Percentiles rank a stretch among this genome's conserved stretches.
Evolutionary conservation across 495 filamentous ascomycete genomes (phyloP).

Genomic region (Immersiella caudata): DNA sequence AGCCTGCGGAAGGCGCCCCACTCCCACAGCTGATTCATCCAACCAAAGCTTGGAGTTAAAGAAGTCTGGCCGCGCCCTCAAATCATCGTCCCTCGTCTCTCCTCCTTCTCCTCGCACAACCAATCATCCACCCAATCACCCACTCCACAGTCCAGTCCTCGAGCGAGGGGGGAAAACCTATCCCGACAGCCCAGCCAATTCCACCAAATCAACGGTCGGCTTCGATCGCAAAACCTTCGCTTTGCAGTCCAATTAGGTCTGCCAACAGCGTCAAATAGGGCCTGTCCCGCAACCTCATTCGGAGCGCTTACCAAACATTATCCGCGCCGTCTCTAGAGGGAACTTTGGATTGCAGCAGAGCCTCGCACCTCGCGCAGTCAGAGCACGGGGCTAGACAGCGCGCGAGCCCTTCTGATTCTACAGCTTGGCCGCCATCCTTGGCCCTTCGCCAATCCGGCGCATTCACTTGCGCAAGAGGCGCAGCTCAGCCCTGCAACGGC

Average conservation of each 20-base stretch:
- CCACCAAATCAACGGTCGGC: conserved; percentile 43
- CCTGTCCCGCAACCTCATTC: conserved; percentile 25
- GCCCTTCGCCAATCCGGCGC: conserved; percentile 6
- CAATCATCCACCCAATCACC: conserved; percentile 45
- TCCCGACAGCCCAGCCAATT: conserved; percentile 31
- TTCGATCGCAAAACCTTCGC: conserved; percentile 27
- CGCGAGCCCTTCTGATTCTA: not conserved
- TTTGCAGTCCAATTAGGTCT: conserved; percentile 40
- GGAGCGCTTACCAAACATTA: conserved; percentile 25
- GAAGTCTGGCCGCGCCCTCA: conserved; percentile 42
- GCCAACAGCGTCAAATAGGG: conserved; percentile 8
- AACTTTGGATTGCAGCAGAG: not conserved
- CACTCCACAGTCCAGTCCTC: conserved; percentile 36
- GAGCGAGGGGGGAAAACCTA: conserved; percentile 31
- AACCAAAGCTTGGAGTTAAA: conserved; percentile 46
- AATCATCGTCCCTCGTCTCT: conserved; percentile 48
- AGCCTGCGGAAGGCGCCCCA: conserved; percentile 29
- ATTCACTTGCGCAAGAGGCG: conserved; percentile 21
- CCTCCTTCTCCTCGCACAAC: conserved; percentile 46
- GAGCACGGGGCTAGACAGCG: not conserved
- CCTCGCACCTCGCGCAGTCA: not conserved
- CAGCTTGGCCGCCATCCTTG: not conserved
- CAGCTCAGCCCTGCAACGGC: conserved; percentile 25
- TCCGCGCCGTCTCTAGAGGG: conserved; percentile 14
- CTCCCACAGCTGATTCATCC: conserved; percentile 44